Evolutionary conservation across 2,329 filamentous ascomycete genomes (phyloP).

Genomic region (Beauveria bassiana): DNA sequence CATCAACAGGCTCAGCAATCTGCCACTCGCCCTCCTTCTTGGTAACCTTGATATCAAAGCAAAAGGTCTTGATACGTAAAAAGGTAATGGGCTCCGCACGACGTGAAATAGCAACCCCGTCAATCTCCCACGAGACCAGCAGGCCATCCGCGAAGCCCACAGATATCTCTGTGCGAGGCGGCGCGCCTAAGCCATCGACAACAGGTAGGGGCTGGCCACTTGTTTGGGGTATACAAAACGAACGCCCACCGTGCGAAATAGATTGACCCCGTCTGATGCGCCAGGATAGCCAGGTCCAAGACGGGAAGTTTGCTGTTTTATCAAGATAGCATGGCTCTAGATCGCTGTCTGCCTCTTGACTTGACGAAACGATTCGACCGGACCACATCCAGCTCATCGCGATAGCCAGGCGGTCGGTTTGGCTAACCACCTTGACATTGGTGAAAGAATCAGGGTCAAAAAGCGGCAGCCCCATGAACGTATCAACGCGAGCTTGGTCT

Average conservation of each 20-base stretch:
- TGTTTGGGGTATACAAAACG: conserved; percentile 25
- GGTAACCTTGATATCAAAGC: conserved; percentile 23
- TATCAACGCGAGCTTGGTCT: conserved; percentile 20
- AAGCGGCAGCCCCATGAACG: conserved; percentile 26
- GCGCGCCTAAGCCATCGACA: conserved; percentile 22
- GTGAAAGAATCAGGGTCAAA: conserved; percentile 26
- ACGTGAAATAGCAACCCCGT: conserved; percentile 24
- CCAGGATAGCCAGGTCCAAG: conserved; percentile 33
- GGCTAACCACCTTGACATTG: conserved; percentile 19
- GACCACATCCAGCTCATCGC: conserved; percentile 27
- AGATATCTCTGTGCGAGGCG: conserved; percentile 26
- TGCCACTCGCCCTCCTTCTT: conserved; percentile 8
- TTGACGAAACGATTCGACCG: not conserved
- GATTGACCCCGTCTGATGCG: conserved; percentile 19
- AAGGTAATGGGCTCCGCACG: conserved; percentile 22
- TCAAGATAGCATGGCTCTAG: conserved; percentile 15
- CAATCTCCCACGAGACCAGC: conserved; percentile 28
- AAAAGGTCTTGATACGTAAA: conserved; percentile 27
- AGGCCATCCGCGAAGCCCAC: conserved; percentile 27
- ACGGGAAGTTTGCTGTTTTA: conserved; percentile 20
- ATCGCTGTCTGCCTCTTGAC: not conserved
- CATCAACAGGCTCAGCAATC: not conserved
- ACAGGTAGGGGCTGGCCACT: conserved; percentile 19
- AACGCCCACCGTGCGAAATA: not conserved
- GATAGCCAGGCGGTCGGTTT: conserved; percentile 27